Percentiles rank a stretch among this genome's conserved stretches.
Evolutionary conservation across 2,329 filamentous ascomycete species (phyloP).

Genomic region (Colletotrichum paranaense): DNA sequence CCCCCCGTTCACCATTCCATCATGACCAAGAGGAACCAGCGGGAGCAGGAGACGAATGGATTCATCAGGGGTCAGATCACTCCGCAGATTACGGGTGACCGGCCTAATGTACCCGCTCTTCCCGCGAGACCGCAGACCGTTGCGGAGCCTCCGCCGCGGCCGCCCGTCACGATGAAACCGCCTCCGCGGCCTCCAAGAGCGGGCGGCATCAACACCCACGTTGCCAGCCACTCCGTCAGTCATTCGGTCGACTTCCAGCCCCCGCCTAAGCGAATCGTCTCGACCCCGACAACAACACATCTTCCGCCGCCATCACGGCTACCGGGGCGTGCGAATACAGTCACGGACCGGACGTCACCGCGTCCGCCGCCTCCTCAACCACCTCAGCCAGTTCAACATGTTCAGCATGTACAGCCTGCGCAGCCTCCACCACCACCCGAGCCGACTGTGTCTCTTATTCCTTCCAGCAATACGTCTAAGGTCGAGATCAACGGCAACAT

Average conservation of each 20-base stretch:
- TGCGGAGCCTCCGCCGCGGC: constrained; percentile 45
- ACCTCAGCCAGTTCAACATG: constrained; percentile 14
- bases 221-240: constrained; percentile 39
- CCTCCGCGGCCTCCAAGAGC: constrained; percentile 58
- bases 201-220: constrained; percentile 42
- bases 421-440: constrained; percentile 48
- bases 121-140: constrained; percentile 59
- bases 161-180: constrained; percentile 47
- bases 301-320: constrained; percentile 39
- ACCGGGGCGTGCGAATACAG: constrained; percentile 46
- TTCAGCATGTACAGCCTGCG: constrained; percentile 5
- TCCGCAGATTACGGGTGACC: constrained; percentile 56
- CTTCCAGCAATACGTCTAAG: constrained; percentile 49
- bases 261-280: constrained; percentile 41
- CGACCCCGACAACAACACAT: constrained; percentile 35
- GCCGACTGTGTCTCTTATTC: constrained; percentile 46
- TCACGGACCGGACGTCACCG: constrained; percentile 56
- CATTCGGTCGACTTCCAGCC: constrained; percentile 36
- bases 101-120: constrained; percentile 52
- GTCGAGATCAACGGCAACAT: constrained; percentile 55
- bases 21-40: constrained; percentile 56
- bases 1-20: constrained; percentile 64
- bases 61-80: constrained; percentile 48
- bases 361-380: constrained; percentile 27
- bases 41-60: constrained; percentile 56